Evolutionary conservation across 2,329 filamentous ascomycete species (phyloP), one percentile per base, ranked within the genome.

Genomic region (Rosellinia necatrix): DNA sequence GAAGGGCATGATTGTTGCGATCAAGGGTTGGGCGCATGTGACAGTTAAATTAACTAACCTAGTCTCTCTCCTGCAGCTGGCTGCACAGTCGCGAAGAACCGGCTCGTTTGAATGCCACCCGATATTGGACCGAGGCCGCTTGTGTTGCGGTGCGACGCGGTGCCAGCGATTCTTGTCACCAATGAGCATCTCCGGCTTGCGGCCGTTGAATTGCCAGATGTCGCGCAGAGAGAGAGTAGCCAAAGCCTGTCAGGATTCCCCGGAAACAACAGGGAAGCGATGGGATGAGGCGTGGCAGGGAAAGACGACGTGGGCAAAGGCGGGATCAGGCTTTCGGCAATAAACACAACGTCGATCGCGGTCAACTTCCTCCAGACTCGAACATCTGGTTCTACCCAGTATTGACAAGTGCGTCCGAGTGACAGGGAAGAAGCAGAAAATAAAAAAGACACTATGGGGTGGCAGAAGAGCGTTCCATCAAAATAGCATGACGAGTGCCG

Each of bases 231-330:
- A 52, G 43, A 49, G 38, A 50, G 51, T 58, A 53, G 40, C 37
- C 51, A 24, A 19, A 40, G n/a, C 17, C 34, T 49, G 56, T 54
- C 53, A 50, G 51, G 44, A 13, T 60, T 61, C 62, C 63, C 59
- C 61, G 53, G 58, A 65, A 51, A 58, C 55, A 51, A 52, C 57
- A 61, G 57, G 61, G 58, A 54, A 50, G 21, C 35, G 12, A 46
- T 19, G 27, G 40, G 19, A 43, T 25, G 24, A 50, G 34, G 42
- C 17, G 47, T 44, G 19, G 19, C n/a, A 24, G 46, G 35, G 24
- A 46, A 44, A 47, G 37, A 44, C 34, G 38, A 43, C 25, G 52
- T 24, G 29, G 35, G n/a, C 30, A 43, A 47, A 15, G 35, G 19
- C n/a, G 30, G 34, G 48, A 38, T 38, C 43, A 40, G 40, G 19